Base-by-base conservation (phyloP, 306 rosid species). In the Comarum palustre region DNA sequence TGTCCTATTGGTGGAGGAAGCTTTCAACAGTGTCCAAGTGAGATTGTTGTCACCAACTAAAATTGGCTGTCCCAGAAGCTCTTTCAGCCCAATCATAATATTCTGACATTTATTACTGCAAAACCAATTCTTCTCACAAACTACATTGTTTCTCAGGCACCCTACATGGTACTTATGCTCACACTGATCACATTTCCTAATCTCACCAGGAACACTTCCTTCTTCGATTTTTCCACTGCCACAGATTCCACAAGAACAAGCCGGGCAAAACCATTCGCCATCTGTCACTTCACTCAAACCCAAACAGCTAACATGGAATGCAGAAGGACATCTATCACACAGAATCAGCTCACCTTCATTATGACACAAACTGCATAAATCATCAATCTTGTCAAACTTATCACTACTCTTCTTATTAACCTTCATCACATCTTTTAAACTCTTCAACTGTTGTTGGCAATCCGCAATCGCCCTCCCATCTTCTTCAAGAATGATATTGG, bases 201-300 rank as follows among this genome's bases (percentile, higher is more conserved):
- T 0, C 19, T 20, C 8, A 57, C 42, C 29, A 74, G 62, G 62
- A 57, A 74, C 72, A 19, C 4, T 31, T 10, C 67, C 72, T 27
- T 79, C 70, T n/a, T 51, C 51, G 34, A 19, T 69, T 22, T 43
- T 69, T 9, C 72, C 75, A 8, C 8, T 55, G 17, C 75, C 45
- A 69, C 98, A 90, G 16, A 73, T 68, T 42, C 50, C 84, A 63
- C 98, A 92, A 45, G 80, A 58, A 50, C 98, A 92, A 0, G 85
- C 66, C 1, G 92, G 90, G 75, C 95, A 88, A 50, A 81, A 82
- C 96, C 98, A 90, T 66, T 85, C 85, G 11, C 89, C 95, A 10
- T 61, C 71, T 0, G 87, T 84, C 29, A 82, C 66, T 6, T 42
- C 42, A 3, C 70, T 43, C 20, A 83, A 72, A 62, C 90, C 85